Percentiles rank a stretch among this genome's conserved stretches.
Evolutionary conservation across 2,329 filamentous ascomycete species (phyloP).

Genomic region (Clonostachys rhizophaga): DNA sequence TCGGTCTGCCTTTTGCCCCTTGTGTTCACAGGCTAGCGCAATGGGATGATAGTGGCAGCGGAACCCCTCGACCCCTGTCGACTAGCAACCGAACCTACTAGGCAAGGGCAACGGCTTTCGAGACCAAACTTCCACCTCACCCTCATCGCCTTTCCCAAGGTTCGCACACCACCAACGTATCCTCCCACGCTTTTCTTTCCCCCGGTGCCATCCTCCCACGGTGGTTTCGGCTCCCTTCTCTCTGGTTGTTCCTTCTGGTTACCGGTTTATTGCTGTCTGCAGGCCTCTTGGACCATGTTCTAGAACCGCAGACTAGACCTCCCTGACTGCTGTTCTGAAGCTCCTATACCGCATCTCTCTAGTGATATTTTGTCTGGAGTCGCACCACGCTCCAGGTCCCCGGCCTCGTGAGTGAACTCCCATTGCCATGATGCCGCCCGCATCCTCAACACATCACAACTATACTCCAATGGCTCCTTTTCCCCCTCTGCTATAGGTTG

Average conservation of each 20-base stretch:
- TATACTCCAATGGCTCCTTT: too few species aligned
- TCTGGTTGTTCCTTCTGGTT: conserved; percentile 33
- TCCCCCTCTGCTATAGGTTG: too few species aligned
- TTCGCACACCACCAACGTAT: conserved; percentile 13
- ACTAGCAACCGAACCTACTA: too few species aligned
- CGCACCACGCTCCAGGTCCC: not conserved
- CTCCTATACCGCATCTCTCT: not conserved
- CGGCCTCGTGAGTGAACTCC: not conserved
- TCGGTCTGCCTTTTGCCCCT: too few species aligned
- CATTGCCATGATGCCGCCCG: not conserved
- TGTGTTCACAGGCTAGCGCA: too few species aligned
- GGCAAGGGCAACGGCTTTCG: not conserved
- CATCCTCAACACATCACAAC: not conserved
- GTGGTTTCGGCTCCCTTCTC: conserved; percentile 10
- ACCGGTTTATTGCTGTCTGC: conserved; percentile 25
- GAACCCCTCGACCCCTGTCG: too few species aligned
- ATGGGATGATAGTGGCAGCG: too few species aligned
- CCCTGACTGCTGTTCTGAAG: not conserved
- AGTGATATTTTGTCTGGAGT: not conserved
- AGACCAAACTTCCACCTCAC: conserved; percentile 35
- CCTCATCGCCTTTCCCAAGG: conserved; percentile 13
- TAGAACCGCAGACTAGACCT: conserved; percentile 20
- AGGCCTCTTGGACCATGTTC: conserved; percentile 29
- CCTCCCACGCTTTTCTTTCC: conserved; percentile 18
- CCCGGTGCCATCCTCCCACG: conserved; percentile 8